phyloP scores from a whole-genome alignment of 1,139 yeast species.

The Yamadazyma songkhlaensis region DNA sequence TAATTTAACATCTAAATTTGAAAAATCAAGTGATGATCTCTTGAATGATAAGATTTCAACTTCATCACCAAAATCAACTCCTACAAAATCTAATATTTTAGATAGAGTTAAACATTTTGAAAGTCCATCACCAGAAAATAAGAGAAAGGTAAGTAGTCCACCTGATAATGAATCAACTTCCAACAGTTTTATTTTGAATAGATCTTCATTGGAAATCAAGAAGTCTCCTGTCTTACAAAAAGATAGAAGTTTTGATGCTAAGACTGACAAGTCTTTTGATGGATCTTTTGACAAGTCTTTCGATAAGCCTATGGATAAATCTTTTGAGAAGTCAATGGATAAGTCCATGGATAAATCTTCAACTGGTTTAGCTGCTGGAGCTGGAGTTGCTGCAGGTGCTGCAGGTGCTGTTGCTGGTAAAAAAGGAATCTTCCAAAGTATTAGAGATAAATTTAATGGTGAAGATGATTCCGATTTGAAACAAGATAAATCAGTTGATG shows the following conservation, averaged over 20 bases:
- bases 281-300: background rate
- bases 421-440: conserved; percentile 35
- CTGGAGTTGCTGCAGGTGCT: conserved; percentile 8
- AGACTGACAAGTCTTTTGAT: background rate
- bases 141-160: conserved; percentile 10
- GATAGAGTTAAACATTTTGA: conserved; percentile 43
- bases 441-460: conserved; percentile 26
- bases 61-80: conserved; percentile 16
- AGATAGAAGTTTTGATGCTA: background rate
- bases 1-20: conserved; percentile 16
- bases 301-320: background rate
- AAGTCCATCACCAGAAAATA: conserved; percentile 19
- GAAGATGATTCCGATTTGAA: conserved; percentile 7
- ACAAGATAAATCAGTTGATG: conserved; percentile 19
- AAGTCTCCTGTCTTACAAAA: conserved; percentile 9
- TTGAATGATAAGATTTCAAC: conserved; percentile 5
- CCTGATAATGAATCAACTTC: conserved; percentile 12
- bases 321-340: background rate
- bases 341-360: background rate
- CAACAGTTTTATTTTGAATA: conserved; percentile 17
- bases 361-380: conserved; percentile 10
- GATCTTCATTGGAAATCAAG: conserved; percentile 18
- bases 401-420: conserved; percentile 6
- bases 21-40: conserved; percentile 12
- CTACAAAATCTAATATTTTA: conserved; percentile 25